Evolutionary conservation across 179 eudicot species (phyloP).

Genomic region (Nepenthes alata): DNA sequence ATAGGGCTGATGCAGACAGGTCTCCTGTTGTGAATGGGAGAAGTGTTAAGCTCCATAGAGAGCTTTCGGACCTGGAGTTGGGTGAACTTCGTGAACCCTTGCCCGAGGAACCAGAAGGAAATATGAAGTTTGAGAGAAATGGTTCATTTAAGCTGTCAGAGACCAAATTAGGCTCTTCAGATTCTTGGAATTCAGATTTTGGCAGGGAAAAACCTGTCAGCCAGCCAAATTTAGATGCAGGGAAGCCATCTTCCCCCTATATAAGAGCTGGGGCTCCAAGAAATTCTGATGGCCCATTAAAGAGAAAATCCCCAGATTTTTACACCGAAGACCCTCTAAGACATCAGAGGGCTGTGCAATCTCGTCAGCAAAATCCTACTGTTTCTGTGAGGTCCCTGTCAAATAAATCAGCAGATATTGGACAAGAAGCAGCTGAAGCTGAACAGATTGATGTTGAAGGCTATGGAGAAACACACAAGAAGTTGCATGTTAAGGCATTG

Average conservation of each 20-base stretch:
- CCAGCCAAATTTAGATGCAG: conserved; percentile 26
- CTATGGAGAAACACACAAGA: conserved; percentile 43
- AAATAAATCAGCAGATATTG: conserved; percentile 29
- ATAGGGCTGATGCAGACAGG: conserved; percentile 18
- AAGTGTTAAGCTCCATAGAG: conserved; percentile 45
- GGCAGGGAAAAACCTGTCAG: conserved; percentile 34
- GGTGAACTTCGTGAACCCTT: conserved; percentile 90
- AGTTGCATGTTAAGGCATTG: conserved; percentile 18
- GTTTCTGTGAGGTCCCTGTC: conserved; percentile 20
- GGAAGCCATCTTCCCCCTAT: conserved; percentile 29
- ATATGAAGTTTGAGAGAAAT: conserved; percentile 43
- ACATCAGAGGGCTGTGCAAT: conserved; percentile 20
- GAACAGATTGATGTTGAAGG: conserved; percentile 42
- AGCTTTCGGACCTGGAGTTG: conserved; percentile 76
- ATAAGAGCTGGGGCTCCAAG: conserved; percentile 19
- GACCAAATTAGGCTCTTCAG: conserved; percentile 29
- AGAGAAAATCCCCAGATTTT: conserved; percentile 35
- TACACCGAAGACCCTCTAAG: conserved; percentile 31
- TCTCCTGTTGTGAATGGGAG: conserved; percentile 35
- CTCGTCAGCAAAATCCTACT: conserved; percentile 30
- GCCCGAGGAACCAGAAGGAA: conserved; percentile 36
- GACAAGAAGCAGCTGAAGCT: conserved; percentile 32
- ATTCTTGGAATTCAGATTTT: conserved; percentile 36
- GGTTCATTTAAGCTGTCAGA: conserved; percentile 54
- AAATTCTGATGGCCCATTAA: conserved; percentile 26